Evolutionary conservation across 176 grass and related monocot species (phyloP), one percentile per base, ranked within the genome.

Genomic region (Aegilops tauschii): DNA sequence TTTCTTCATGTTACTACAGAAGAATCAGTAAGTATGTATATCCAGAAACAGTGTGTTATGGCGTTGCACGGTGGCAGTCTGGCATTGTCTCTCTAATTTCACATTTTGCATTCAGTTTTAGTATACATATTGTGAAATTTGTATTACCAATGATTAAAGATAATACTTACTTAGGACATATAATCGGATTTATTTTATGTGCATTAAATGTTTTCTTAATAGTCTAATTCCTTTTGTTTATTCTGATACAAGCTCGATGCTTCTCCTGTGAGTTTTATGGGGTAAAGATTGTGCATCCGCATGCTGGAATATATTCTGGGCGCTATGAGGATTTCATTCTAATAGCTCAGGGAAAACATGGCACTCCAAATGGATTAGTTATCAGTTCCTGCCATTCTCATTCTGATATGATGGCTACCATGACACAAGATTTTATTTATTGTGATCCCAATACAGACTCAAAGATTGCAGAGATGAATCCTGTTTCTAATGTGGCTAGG

Each of bases 261-360:
- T 78, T 86, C 54, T 0, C 54, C 12, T 78, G 84, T 59, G 75
- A 86, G 47, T 49, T 30, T 52, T 8, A 39, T 3, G 63, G 64
- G 36, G 12, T 25, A 85, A 68, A 78, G 63, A 59, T 86, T 58
- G 31, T 79, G n/a, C 74, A 79, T 86, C 64, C 64, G 1, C 9
- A 28, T 13, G n/a, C 40, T 21, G 12, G 42, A 56, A 25, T 36
- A 9, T 69, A 69, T 18, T 49, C 27, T 54, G 83, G 73, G 40
- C 3, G 0, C 10, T 23, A 10, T 8, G 45, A 77, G 12, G 73
- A 52, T 50, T 85, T 85, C 69, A 72, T n/a, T 36, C 36, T 72
- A 42, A 72, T 12, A 20, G 36, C 69, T 13, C 21, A 13, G 20
- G 21, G 69, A 25, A 13, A 72, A 23, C 36, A 42, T 11, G 36